Base-by-base conservation (phyloP, 805 yeast species). In the Metschnikowia picachoensis region DNA sequence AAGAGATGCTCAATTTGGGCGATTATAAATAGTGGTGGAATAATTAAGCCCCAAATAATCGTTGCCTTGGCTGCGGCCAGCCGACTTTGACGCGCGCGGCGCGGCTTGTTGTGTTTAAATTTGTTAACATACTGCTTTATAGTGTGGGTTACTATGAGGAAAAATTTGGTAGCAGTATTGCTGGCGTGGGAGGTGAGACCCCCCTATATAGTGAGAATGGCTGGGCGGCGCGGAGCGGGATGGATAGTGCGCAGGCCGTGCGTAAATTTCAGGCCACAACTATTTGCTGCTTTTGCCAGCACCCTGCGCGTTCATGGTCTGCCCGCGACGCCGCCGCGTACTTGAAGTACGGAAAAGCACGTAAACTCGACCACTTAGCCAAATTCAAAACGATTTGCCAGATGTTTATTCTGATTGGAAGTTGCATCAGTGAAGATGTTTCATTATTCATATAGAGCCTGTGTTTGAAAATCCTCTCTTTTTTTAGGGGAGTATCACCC, bases 131-230 rank as follows among this genome's bases (percentile, higher is more conserved):
- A 55, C 58, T 51, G 48, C 44, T 45, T 39, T 39, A 49, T 50
- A 47, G 47, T 48, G 52, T 47, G 13, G 45, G 39, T 44, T 49
- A 44, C 48, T 52, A 47, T 51, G 55, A 48, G 53, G 54, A 52
- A 53, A 55, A 51, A 53, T 52, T 52, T 47, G 34, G 53, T 52
- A 50, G 53, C 46, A 52, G 39, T 37, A 39, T 35, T 41, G 44
- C 38, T 30, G 51, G 49, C 43, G 57, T 48, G 58, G 56, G 57
- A 48, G 57, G 44, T 42, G 55, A 49, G 30, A 41, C 31, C 38
- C 32, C 58, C 51, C 57, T 55, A 55, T 55, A 55, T 55, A 55
- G 51, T 48, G 51, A 49, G 41, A 39, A 49, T 41, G 48, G 43
- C 47, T 45, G 39, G 54, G 39, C 53, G 48, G 57, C 53, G 58